A percentile compares a stretch with the other conserved stretches of the same genome.
These are phyloP conservation scores for Phanerochaete sordida DNA, from an alignment of 768 basidiomycete species.

Conservation along the genomic window DNA sequence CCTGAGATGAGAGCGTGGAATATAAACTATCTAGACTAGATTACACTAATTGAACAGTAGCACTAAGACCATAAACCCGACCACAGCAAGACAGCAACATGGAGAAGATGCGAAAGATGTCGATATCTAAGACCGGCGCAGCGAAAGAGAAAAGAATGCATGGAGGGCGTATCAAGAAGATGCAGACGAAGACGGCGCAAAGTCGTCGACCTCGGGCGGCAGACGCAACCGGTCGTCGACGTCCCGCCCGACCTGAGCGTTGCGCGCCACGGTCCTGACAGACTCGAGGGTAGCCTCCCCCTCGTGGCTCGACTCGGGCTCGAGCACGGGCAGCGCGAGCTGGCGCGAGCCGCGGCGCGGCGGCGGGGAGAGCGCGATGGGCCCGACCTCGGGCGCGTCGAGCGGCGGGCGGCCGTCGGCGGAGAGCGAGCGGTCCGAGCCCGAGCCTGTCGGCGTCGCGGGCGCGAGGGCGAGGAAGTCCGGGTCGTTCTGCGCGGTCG, in stretches of 20 bases:
- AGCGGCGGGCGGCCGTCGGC: neutral
- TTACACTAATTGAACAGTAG: slow-evolving; percentile 2
- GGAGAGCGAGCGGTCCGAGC: neutral
- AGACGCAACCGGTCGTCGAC: neutral
- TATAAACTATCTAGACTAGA: neutral
- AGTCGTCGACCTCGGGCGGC: slow-evolving; percentile 13
- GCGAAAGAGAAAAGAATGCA: slow-evolving; percentile 9
- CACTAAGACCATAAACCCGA: neutral
- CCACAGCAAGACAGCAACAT: neutral
- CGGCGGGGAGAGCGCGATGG: slow-evolving; percentile 12
- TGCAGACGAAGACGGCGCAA: neutral
- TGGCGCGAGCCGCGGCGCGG: slow-evolving; percentile 12
- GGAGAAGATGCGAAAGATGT: slow-evolving; percentile 2
- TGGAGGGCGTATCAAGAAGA: neutral
- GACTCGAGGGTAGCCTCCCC: neutral
- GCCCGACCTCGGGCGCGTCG: slow-evolving; percentile 4
- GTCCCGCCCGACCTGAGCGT: neutral
- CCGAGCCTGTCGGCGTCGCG: slow-evolving; percentile 6
- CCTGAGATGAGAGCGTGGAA: neutral
- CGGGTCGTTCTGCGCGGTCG: slow-evolving; percentile 46
- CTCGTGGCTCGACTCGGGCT: neutral
- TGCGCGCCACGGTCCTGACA: neutral
- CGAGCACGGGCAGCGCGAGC: slow-evolving; percentile 7
- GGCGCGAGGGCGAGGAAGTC: slow-evolving; percentile 43
- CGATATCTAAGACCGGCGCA: slow-evolving; percentile 13